Conservation (phyloP, 2,329 filamentous ascomycete genomes). For the Pyricularia grisea region DNA sequence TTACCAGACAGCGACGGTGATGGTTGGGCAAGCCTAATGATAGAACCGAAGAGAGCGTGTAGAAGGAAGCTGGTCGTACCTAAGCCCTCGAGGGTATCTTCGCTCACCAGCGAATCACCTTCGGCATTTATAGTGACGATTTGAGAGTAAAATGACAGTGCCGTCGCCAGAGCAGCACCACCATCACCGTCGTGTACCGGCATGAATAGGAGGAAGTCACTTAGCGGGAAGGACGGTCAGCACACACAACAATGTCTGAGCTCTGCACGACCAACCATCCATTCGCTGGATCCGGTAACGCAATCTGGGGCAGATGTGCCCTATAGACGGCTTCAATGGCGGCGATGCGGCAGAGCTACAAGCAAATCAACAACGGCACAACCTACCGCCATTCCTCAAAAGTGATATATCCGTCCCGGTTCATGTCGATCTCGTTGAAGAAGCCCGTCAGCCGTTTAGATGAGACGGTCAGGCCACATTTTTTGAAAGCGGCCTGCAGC, state of each 20-base stretch:
- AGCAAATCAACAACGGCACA: slow-evolving; percentile 8
- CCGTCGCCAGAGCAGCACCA: slow-evolving; percentile 64
- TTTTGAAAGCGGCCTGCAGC: slow-evolving; percentile 67
- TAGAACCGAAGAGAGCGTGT: slow-evolving; percentile 65
- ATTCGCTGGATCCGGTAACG: not conserved
- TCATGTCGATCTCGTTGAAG: slow-evolving; percentile 81
- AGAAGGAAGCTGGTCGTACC: slow-evolving; percentile 74
- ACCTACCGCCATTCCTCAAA: slow-evolving; percentile 96
- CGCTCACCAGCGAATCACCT: slow-evolving; percentile 86
- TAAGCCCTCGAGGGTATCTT: slow-evolving; percentile 86
- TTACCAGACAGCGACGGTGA: slow-evolving; percentile 4
- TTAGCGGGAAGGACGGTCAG: slow-evolving; percentile 21
- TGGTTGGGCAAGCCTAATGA: slow-evolving; percentile 53
- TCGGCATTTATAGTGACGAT: slow-evolving; percentile 85
- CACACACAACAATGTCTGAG: not conserved
- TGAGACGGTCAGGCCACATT: slow-evolving; percentile 70
- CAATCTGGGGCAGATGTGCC: not conserved
- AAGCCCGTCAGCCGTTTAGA: slow-evolving; percentile 71
- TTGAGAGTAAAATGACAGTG: slow-evolving; percentile 85
- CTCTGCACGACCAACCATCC: not conserved
- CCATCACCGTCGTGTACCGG: slow-evolving; percentile 43
- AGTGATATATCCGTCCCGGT: slow-evolving; percentile 78
- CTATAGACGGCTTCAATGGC: not conserved
- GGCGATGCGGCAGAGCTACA: not conserved
- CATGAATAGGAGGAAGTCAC: slow-evolving; percentile 91